Evolutionary conservation across 345 rosid genomes (phyloP), one percentile per base, ranked within the genome.

Genomic region (Mercurialis annua): DNA sequence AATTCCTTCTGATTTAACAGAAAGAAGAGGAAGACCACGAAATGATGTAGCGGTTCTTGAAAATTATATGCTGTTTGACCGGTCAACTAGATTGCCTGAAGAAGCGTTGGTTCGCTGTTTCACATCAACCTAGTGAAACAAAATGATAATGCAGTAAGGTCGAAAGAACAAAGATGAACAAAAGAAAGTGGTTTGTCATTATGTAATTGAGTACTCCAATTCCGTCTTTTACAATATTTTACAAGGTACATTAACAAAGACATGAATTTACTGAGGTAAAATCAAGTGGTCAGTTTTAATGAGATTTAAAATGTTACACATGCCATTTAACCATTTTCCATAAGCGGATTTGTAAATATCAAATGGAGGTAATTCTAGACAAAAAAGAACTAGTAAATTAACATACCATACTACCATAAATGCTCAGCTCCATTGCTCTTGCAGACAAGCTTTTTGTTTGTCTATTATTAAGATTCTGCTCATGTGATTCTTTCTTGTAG

Each of bases 391-490:
- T n/a, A 20, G 17, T 59, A 34, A 46, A 61, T 64, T 21, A 43
- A 66, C 80, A 30, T 82, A 94, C 96, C 98, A 54, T 85, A 84
- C 92, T 85, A 69, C 98, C 99, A 58, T 76, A 91, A 62, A 83
- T 81, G 82, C 92, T 77, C 58, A 89, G 77, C 42, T 87, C 89
- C 90, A 82, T 87, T 31, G 98, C 99, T 84, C 81, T 81, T 47
- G 82, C 82, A 42, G 97, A 84, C 60, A 94, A 84, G 77, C 77
- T 90, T 59, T 75, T 75, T 20, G 73, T 16, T n/a, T 71, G 73
- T 52, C 6, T 75, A 69, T 24, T 82, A 62, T 38, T 68, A 38
- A 6, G 24, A 56, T 58, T 73, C 49, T 67, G 78, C 64, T 69
- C 62, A 3, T 43, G 69, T 51, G 78, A 82, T 56, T 67, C 47